Conservation (phyloP, 768 basidiomycete species). For the Cyclocybe cylindracea region DNA sequence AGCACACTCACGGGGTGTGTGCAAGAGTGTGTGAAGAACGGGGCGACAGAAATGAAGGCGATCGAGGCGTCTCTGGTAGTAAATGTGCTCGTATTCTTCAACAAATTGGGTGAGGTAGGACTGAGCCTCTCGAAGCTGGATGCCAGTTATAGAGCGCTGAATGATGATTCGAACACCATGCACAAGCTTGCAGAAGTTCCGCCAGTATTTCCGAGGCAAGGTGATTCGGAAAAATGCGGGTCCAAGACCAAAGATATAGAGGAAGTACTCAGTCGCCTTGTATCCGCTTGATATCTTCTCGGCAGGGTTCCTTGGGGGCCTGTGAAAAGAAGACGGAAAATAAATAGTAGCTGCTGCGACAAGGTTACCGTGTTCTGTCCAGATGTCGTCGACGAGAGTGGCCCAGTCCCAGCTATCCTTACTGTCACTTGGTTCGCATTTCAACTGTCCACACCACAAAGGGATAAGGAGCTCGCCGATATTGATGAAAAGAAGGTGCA, state of each 20-base stretch:
- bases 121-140: slow-evolving; percentile 17
- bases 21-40: slow-evolving; percentile 29
- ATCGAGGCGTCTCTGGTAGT: slow-evolving; percentile 27
- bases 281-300: slow-evolving; percentile 36
- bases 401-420: slow-evolving; percentile 29
- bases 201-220: slow-evolving; percentile 24
- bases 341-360: slow-evolving; percentile 31
- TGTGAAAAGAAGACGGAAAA: slow-evolving; percentile 41
- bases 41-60: slow-evolving; percentile 34
- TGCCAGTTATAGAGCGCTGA: slow-evolving; percentile 17
- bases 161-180: slow-evolving; percentile 21
- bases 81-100: slow-evolving; percentile 32
- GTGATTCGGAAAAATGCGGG: slow-evolving; percentile 26
- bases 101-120: slow-evolving; percentile 18
- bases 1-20: slow-evolving; percentile 23
- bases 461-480: slow-evolving; percentile 34
- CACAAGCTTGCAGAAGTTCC: slow-evolving; percentile 29
- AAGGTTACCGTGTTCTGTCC: slow-evolving; percentile 32
- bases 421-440: slow-evolving; percentile 15
- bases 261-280: slow-evolving; percentile 28
- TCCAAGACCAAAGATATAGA: slow-evolving; percentile 28
- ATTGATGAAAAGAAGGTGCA: slow-evolving; percentile 41
- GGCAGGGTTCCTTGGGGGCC: slow-evolving; percentile 40
- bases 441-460: slow-evolving; percentile 31
- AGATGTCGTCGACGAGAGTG: slow-evolving; percentile 23